These are phyloP conservation scores for Poa pratensis DNA, from an alignment of 176 grass and related monocot genomes.

Conservation along the genomic window DNA sequence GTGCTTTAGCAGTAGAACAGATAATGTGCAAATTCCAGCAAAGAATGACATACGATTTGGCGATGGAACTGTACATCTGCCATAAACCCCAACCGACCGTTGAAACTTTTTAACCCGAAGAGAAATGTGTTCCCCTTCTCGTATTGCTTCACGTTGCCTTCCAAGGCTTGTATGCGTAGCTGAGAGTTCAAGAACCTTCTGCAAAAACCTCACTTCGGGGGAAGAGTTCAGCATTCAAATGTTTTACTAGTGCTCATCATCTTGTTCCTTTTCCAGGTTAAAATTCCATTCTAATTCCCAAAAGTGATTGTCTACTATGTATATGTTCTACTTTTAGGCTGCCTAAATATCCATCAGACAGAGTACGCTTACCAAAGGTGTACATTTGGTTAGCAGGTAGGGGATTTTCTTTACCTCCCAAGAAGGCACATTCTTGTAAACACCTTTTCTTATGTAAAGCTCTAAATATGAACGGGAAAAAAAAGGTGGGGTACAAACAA, in stretches of 20 bases:
- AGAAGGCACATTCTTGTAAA: background rate
- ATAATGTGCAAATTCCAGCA: background rate
- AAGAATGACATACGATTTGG: background rate
- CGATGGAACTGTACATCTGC: background rate
- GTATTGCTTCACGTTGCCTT: background rate
- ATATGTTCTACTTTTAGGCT: background rate
- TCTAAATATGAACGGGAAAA: background rate
- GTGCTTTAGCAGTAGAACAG: background rate
- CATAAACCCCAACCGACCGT: background rate
- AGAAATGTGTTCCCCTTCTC: background rate
- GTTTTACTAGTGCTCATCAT: background rate
- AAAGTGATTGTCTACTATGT: no score
- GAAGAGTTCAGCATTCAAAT: background rate
- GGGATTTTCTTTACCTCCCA: background rate
- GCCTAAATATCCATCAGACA: background rate
- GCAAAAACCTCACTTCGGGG: background rate
- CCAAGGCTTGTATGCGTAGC: slow-evolving; percentile 29
- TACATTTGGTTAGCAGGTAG: background rate
- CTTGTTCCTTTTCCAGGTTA: background rate
- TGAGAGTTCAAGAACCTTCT: slow-evolving; percentile 29
- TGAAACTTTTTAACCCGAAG: background rate
- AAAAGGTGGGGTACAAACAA: background rate
- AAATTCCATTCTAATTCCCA: background rate
- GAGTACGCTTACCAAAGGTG: no score
- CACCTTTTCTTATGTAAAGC: background rate